Evolutionary conservation across 1,284 basidiomycete genomes (phyloP), one percentile per base, ranked within the genome.

Genomic region (Trametes sp.): DNA sequence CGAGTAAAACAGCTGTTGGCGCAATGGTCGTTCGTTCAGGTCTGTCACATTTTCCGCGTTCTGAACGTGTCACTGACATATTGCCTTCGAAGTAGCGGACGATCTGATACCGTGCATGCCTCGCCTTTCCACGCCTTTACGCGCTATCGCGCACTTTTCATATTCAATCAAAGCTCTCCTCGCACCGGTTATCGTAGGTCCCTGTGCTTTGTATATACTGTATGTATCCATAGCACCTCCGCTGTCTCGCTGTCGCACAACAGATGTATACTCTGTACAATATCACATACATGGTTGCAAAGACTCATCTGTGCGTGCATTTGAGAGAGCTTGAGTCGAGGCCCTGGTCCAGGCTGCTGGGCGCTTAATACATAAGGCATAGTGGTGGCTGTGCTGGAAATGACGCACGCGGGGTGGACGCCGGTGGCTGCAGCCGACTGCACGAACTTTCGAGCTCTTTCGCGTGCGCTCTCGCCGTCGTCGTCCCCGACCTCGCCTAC

Each of bases 371-470:
- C n/a, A 41, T 14, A 16, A 36, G 16, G n/a, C n/a, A 41, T 6
- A 41, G 38, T 41, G 50, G 59, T 60, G 59, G 59, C 59, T 60
- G 59, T 60, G 59, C 46, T 26, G 21, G 38, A 11, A 29, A 59
- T 54, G 50, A 54, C n/a, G 52, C 24, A 2, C 21, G 21, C 38
- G 23, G 19, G 44, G 3, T 14, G 14, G 4, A n/a, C 13, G 23
- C 36, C 35, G 36, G 45, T 21, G 16, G 16, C 21, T 10, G 28
- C 33, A 45, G 16, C 33, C 42, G 26, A 29, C 19, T 26, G 23
- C 24, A 46, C 36, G 54, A 64, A 61, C 46, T 48, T 64, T 64
- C 56, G 41, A 64, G 63, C 31, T 35, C 41, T 28, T 58, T 64
- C 63, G 38, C 42, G 26, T 41, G 9, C 11, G 10, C 54, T 52